phyloP scores from a whole-genome alignment of 2,329 filamentous ascomycete genomes.

The Cyphellophora europaea region DNA sequence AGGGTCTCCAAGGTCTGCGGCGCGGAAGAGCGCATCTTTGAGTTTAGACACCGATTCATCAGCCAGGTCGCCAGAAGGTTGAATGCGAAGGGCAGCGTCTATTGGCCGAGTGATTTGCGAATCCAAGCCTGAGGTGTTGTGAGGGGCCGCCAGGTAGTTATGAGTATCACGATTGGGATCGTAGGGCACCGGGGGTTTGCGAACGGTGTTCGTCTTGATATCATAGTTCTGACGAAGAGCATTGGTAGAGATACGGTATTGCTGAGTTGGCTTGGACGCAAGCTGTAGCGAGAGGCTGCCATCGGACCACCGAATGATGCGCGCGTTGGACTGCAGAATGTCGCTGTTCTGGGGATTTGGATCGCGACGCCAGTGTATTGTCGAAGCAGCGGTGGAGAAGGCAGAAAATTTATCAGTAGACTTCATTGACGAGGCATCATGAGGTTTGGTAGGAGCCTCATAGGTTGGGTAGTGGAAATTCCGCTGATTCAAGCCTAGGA shows the following conservation, averaged over 20 bases:
- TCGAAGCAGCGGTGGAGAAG: conserved; percentile 55
- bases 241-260: conserved; percentile 51
- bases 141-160: conserved; percentile 53
- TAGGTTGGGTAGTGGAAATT: conserved; percentile 54
- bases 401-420: conserved; percentile 42
- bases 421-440: conserved; percentile 32
- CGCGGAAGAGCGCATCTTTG: conserved; percentile 51
- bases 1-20: conserved; percentile 43
- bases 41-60: conserved; percentile 54
- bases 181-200: conserved; percentile 29
- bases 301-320: conserved; percentile 58
- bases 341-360: conserved; percentile 47
- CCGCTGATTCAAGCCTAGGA: conserved; percentile 52
- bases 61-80: conserved; percentile 45
- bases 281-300: conserved; percentile 58
- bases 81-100: conserved; percentile 49
- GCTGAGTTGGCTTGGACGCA: conserved; percentile 50
- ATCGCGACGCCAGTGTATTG: conserved; percentile 56
- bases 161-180: conserved; percentile 50
- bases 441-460: conserved; percentile 46
- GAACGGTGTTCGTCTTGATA: conserved; percentile 26
- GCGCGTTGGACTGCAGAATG: conserved; percentile 56
- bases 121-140: conserved; percentile 45
- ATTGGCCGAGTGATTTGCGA: conserved; percentile 55
- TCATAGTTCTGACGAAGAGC: conserved; percentile 43